These are phyloP conservation scores for Leavenworthia alabamica DNA, from an alignment of 345 rosid species.

Conservation along the genomic window DNA sequence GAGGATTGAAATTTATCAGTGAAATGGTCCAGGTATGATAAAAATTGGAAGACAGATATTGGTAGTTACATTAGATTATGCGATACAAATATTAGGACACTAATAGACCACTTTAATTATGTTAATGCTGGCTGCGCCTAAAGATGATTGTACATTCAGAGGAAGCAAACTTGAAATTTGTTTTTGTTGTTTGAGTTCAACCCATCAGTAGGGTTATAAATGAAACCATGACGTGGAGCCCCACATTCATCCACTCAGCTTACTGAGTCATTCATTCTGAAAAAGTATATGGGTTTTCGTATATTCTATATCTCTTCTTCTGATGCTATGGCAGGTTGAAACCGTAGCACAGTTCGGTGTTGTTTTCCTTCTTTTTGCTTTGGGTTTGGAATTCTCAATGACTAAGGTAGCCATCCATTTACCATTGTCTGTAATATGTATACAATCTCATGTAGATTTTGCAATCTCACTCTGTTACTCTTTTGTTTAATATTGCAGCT, in stretches of 20 bases:
- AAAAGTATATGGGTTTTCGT: neutral
- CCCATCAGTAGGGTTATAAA: neutral
- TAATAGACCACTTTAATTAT: neutral
- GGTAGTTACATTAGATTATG: neutral
- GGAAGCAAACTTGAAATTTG: neutral
- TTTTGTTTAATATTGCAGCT: constrained; percentile 50
- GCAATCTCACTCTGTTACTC: neutral
- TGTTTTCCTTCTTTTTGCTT: constrained; percentile 96
- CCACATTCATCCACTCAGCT: neutral
- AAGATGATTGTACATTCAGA: too few species aligned
- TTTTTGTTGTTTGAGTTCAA: neutral
- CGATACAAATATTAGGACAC: neutral
- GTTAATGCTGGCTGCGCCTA: too few species aligned
- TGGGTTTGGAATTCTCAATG: constrained; percentile 95
- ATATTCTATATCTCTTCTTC: neutral
- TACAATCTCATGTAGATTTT: neutral
- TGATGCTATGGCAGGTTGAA: constrained; percentile 59
- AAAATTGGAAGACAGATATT: neutral
- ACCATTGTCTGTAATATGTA: neutral
- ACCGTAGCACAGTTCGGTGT: constrained; percentile 98
- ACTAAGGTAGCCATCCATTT: constrained; percentile 57
- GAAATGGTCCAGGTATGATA: constrained; percentile 92
- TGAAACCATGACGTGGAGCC: neutral
- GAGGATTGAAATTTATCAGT: constrained; percentile 91
- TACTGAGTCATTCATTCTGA: neutral